Evolutionary conservation across 1,284 basidiomycete species (phyloP), one percentile per base, ranked within the genome.

Genomic region (Paramarasmius palmivorus): DNA sequence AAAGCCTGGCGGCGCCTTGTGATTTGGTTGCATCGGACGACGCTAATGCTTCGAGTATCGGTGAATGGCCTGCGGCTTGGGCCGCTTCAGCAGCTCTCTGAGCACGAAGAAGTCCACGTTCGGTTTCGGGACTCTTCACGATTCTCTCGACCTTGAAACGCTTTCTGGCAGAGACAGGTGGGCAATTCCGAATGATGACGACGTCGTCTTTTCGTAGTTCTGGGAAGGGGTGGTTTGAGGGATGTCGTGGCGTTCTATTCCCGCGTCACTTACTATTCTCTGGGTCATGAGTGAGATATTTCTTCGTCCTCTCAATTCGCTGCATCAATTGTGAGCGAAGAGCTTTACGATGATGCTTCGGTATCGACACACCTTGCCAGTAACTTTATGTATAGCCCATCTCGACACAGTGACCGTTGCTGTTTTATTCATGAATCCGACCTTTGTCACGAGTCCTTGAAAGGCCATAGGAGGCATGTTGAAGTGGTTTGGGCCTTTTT

Each of bases 361-460:
- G 23, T 6, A 53, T 42, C 8, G 25, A 67, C 77, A 59, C 58
- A 90, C 89, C 78, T 92, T 92, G 61, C 84, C 82, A 7, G 89
- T 91, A 45, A 81, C 63, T 57, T 81, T 79, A 64, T 92, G 88
- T 22, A 81, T 69, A 38, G 86, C 74, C 73, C 76, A 83, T 54
- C 90, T 80, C 23, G 86, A 83, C 15, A 92, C 88, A 1, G 84
- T 84, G 39, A 92, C 88, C 0, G 90, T 92, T 15, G 80, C 90
- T 0, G 90, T 92, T 65, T 92, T 92, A 54, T 83, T 77, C 90
- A 92, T 92, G 62, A 75, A 81, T 12, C 90, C 89, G 17, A 81
- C 85, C 68, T 89, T 91, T 22, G 87, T 86, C 23, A 92, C 90
- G 37, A 84, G 64, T 8, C 90, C 90, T 22, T 76, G 76, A 53